Base-by-base conservation (phyloP, 2,329 filamentous ascomycete species). In the Stachybotrys chartarum region DNA sequence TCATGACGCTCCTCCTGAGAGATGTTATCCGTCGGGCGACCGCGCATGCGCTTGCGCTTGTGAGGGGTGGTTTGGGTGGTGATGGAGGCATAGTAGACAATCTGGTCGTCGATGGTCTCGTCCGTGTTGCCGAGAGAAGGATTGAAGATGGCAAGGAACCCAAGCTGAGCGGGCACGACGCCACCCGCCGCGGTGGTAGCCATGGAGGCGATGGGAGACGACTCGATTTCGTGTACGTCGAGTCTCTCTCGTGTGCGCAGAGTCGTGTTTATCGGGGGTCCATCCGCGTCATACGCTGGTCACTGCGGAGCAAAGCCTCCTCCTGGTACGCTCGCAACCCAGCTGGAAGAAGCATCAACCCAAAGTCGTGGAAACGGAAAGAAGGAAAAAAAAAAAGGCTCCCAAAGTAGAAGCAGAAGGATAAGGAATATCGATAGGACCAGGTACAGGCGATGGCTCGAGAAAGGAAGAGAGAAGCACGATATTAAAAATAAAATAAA, bases 101-200 rank as follows among this genome's bases (percentile, higher is more conserved):
- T 90, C 73, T 99, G 91, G 62, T 94, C 81, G 56, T 82, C 78
- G 61, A 93, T 78, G 1, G 76, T 79, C 48, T 80, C 78, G 62
- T 81, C 78, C 3, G 75, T 79, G 48, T 65, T 68, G 64, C 88
- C 87, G 49, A 95, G 81, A 6, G 87, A 84, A 39, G 95, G 94
- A 70, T 96, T 97, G 79, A 96, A 99, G 69, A 99, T 95, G 69
- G 93, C 86, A 50, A 99, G 81, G 70, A 94, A 97, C 64, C 90
- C 88, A 32, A 97, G 83, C 67, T 90, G 90, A 42, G 93, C 93
- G 48, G 94, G 92, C 44, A 71, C 66, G 49, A 68, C 53, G 50
- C 64, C 58, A 44, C 65, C 61, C 1, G 62, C 52, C 52, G 62
- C 52, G 14, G 61, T 48, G 30, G 59, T 50, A 45, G 62, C 53